These are phyloP conservation scores for Pestalotiopsis sp. DNA, from an alignment of 2,329 filamentous ascomycete species.

Conservation along the genomic window DNA sequence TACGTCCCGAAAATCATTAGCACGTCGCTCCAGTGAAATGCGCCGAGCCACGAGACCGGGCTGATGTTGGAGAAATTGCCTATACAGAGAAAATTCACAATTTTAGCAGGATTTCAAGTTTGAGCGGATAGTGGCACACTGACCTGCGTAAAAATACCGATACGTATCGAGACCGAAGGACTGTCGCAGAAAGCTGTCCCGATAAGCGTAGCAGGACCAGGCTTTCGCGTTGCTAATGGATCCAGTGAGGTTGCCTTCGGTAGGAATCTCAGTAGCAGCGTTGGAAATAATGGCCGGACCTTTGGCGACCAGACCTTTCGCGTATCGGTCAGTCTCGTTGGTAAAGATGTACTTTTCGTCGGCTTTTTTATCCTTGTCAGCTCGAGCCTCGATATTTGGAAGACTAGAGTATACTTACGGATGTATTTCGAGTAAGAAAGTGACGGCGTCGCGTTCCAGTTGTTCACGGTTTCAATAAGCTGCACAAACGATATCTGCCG, in stretches of 20 bases:
- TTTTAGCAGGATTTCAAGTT: too few relatives aligned
- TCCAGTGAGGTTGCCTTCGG: background rate
- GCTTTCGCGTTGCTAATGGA: background rate
- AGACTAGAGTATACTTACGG: background rate
- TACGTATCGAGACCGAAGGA: conserved; percentile 3
- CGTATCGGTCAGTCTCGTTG: background rate
- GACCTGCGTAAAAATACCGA: conserved; percentile 3
- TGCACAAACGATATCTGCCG: conserved; percentile 4
- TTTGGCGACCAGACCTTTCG: background rate
- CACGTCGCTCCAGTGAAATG: conserved; percentile 8
- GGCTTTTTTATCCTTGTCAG: background rate
- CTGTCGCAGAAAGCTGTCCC: conserved; percentile 1
- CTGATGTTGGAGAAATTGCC: conserved; percentile 12
- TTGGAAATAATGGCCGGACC: background rate
- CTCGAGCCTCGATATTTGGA: background rate
- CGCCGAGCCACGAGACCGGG: conserved; percentile 11
- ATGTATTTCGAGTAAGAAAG: background rate
- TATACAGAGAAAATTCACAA: background rate
- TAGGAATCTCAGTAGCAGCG: background rate
- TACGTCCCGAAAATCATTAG: conserved; percentile 9
- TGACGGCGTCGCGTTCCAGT: background rate
- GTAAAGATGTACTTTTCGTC: conserved; percentile 7
- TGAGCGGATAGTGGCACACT: background rate
- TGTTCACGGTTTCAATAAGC: background rate
- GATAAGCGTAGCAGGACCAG: background rate